Conservation (phyloP, 2,329 filamentous ascomycete genomes). For the Stemphylium lycopersici region DNA sequence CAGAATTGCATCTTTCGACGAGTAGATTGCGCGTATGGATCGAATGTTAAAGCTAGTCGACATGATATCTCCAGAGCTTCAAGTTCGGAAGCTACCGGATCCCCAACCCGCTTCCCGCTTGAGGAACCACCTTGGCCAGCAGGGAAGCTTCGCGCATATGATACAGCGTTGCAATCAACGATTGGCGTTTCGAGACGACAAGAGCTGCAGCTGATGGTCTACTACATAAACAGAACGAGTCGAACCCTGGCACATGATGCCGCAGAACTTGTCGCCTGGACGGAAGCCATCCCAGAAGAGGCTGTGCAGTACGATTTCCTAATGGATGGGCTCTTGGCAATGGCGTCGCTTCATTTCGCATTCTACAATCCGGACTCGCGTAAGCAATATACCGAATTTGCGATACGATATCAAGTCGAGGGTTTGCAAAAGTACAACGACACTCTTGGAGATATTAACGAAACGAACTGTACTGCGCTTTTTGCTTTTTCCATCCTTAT, state of each 20-base stretch:
- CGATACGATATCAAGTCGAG: conserved; percentile 5
- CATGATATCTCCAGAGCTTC: not conserved
- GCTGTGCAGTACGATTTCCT: conserved; percentile 11
- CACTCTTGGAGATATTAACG: conserved; percentile 3
- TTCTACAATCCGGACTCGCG: conserved; percentile 5
- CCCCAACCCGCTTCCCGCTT: not conserved
- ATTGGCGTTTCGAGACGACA: not conserved
- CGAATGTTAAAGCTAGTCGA: not conserved
- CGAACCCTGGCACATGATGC: conserved; percentile 3
- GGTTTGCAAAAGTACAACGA: conserved; percentile 7
- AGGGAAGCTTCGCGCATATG: not conserved
- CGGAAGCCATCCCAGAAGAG: conserved; percentile 10
- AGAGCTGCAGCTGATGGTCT: conserved; percentile 3
- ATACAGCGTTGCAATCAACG: not conserved
- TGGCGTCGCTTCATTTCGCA: conserved; percentile 16
- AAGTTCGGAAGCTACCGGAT: not conserved
- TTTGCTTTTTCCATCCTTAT: conserved; percentile 12
- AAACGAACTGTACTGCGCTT: conserved; percentile 7
- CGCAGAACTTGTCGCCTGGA: conserved; percentile 5
- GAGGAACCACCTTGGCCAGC: not conserved
- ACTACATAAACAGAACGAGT: conserved; percentile 1
- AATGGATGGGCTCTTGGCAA: conserved; percentile 15
- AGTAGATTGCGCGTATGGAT: not conserved
- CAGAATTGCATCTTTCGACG: not conserved
- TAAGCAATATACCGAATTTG: conserved; percentile 10